Percentiles rank a stretch among this genome's conserved stretches.
phyloP scores from a whole-genome alignment of 1,139 yeast species.

The Wickerhamomyces sp. region DNA sequence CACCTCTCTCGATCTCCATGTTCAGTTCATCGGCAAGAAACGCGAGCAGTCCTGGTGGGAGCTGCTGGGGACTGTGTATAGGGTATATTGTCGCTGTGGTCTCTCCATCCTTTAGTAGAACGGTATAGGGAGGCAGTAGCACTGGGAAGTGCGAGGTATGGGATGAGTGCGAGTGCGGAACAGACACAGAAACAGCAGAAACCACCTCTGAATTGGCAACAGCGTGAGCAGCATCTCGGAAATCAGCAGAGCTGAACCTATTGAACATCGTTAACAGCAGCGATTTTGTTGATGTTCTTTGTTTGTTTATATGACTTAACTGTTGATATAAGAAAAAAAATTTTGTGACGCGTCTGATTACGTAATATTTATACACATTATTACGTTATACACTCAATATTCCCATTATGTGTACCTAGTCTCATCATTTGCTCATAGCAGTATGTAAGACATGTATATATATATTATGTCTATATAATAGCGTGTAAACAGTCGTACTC shows the following conservation, averaged over 20 bases:
- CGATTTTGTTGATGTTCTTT: no score
- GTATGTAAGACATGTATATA: no score
- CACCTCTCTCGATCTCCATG: slow-evolving; percentile 88
- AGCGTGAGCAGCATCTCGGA: slow-evolving; percentile 1
- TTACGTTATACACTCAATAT: slow-evolving; percentile 1
- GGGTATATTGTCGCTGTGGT: slow-evolving; percentile 94
- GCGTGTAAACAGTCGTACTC: no score
- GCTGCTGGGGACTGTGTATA: slow-evolving; percentile 50
- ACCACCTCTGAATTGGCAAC: not conserved
- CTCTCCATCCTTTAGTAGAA: slow-evolving; percentile 79
- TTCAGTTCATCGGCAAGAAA: slow-evolving; percentile 90
- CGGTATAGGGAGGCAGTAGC: slow-evolving; percentile 44
- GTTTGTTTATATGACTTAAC: not conserved
- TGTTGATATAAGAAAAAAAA: no score
- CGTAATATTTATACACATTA: not conserved
- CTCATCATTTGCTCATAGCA: no score
- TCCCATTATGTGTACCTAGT: no score
- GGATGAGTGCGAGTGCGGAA: not conserved
- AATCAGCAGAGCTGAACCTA: slow-evolving; percentile 1
- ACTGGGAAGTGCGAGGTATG: slow-evolving; percentile 18
- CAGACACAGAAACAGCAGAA: not conserved
- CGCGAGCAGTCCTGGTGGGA: slow-evolving; percentile 75
- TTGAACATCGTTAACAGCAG: no score
- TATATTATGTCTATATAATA: not conserved
- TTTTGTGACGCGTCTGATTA: no score